Evolutionary conservation across 768 basidiomycete genomes (phyloP).

Genomic region (Tulasnella sp.): DNA sequence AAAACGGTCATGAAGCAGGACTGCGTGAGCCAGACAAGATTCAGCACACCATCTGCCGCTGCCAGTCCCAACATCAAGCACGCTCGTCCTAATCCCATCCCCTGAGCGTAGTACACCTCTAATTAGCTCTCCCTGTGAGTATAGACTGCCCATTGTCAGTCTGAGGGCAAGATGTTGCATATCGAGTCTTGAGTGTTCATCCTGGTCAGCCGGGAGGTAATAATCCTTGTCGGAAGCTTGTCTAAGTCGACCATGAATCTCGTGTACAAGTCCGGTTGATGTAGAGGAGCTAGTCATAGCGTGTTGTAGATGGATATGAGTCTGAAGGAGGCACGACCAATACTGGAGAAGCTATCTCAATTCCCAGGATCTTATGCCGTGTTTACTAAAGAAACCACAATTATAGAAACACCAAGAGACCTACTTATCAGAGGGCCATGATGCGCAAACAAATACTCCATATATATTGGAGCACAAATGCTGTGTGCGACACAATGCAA

Average conservation of each 20-base stretch:
- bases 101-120: background rate
- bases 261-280: background rate
- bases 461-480: too few species aligned
- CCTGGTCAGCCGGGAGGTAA: slow-evolving; percentile 6
- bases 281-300: background rate
- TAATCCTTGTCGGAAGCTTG: background rate
- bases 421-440: too few species aligned
- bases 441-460: too few species aligned
- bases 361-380: too few species aligned
- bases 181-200: slow-evolving; percentile 2
- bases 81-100: background rate
- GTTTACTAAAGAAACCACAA: too few species aligned
- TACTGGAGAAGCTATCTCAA: too few species aligned
- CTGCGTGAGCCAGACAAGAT: too few species aligned
- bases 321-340: too few species aligned
- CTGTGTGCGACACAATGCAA: too few species aligned
- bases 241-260: background rate
- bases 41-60: background rate
- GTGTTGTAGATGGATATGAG: background rate
- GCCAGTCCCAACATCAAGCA: slow-evolving; percentile 10
- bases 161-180: slow-evolving; percentile 3
- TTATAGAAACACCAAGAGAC: too few species aligned
- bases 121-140: background rate
- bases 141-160: background rate
- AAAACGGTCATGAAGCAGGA: background rate